Conservation (phyloP, 2,329 filamentous ascomycete genomes). For the Trichoderma harzianum region DNA sequence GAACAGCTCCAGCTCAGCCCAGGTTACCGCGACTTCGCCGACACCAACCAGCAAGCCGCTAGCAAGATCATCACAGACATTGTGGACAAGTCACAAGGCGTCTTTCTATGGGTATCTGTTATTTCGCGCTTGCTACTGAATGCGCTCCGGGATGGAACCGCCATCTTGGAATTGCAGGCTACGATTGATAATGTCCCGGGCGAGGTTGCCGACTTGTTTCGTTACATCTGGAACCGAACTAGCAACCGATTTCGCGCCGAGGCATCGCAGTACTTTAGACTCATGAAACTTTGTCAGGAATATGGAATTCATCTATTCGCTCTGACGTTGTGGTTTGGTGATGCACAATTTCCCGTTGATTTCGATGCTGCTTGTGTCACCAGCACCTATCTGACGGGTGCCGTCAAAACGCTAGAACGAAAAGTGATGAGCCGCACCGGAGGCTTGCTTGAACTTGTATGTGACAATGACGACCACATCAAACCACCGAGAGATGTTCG, state of each 20-base stretch:
- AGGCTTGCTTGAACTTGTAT: not conserved
- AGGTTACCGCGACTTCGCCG: not conserved
- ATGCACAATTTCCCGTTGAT: not conserved
- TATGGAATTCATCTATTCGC: fast-evolving
- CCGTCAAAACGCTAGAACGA: not conserved
- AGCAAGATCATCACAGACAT: not conserved
- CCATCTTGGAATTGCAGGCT: not conserved
- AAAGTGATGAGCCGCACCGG: not conserved
- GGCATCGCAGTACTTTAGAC: not conserved
- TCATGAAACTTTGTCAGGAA: not conserved
- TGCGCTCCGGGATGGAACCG: not conserved
- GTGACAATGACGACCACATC: fast-evolving
- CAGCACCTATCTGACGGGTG: not conserved
- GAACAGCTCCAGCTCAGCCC: not conserved
- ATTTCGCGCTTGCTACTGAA: not conserved
- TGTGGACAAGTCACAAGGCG: not conserved
- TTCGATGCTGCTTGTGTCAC: fast-evolving
- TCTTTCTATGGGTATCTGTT: not conserved
- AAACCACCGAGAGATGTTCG: not conserved
- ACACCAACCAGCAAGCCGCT: not conserved
- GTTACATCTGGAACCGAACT: not conserved
- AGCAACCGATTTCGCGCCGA: not conserved
- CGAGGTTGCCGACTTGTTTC: not conserved
- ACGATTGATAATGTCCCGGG: not conserved
- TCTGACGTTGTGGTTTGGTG: not conserved